Percentiles rank a stretch among this genome's conserved stretches.
Evolutionary conservation across 495 filamentous ascomycete species (phyloP).

Genomic region (Venustampulla echinocandica): DNA sequence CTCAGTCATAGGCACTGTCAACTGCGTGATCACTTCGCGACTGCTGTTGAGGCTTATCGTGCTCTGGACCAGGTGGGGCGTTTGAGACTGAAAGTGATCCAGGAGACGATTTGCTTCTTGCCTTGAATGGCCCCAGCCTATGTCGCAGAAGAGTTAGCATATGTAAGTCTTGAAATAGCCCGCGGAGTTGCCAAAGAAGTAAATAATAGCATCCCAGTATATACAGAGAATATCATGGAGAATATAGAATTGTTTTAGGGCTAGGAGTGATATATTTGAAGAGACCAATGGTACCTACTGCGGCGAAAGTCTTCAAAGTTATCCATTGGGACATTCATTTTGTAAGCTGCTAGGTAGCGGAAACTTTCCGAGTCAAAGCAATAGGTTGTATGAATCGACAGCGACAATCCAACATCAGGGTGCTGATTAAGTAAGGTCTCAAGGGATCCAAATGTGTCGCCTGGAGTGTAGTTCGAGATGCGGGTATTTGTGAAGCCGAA

Average conservation of each 20-base stretch:
- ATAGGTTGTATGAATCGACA: slow-evolving; percentile 25
- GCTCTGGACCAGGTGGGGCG: slow-evolving; percentile 29
- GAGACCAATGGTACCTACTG: too few relatives aligned
- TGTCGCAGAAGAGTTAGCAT: too few relatives aligned
- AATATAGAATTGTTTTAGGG: too few relatives aligned
- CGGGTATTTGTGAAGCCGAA: slow-evolving; percentile 40
- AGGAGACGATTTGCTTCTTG: slow-evolving; percentile 26
- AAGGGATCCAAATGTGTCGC: slow-evolving; percentile 32
- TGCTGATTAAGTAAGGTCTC: slow-evolving; percentile 23
- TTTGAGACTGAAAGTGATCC: slow-evolving; percentile 18
- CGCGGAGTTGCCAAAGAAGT: too few relatives aligned
- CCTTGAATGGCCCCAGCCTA: slow-evolving; percentile 33
- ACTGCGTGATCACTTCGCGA: slow-evolving; percentile 26
- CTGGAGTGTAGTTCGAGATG: slow-evolving; percentile 32
- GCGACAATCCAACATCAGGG: slow-evolving; percentile 19
- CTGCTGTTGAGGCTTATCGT: slow-evolving; percentile 33
- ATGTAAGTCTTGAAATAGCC: too few relatives aligned
- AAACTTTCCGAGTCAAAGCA: slow-evolving; percentile 42
- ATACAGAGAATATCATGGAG: too few relatives aligned
- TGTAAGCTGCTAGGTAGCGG: slow-evolving; percentile 34
- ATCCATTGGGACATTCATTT: slow-evolving; percentile 24
- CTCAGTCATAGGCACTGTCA: slow-evolving; percentile 31
- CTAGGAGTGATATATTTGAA: too few relatives aligned
- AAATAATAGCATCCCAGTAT: too few relatives aligned
- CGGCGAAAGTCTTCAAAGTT: slow-evolving; percentile 27